A percentile compares a stretch with the other conserved stretches of the same genome.
Evolutionary conservation across 148 eudicot species (phyloP).

Genomic region (Silene conica): DNA sequence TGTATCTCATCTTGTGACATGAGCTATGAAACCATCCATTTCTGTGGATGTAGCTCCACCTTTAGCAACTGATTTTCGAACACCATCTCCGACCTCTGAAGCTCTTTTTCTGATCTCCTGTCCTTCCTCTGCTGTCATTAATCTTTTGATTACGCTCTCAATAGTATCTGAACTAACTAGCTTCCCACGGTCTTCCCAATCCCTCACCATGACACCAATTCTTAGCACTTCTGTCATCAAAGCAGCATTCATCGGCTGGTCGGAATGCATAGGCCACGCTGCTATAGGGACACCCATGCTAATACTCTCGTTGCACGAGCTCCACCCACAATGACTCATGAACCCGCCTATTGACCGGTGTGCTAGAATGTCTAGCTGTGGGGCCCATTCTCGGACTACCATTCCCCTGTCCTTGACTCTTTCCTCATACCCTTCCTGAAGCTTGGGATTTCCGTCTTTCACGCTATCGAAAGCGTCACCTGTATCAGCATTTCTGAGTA

Average conservation of each 20-base stretch:
- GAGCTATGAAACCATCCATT: slow-evolving; percentile 42
- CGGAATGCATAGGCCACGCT: slow-evolving; percentile 52
- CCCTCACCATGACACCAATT: slow-evolving; percentile 31
- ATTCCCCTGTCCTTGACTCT: slow-evolving; percentile 5
- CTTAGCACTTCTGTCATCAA: slow-evolving; percentile 30
- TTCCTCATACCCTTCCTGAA: slow-evolving; percentile 28
- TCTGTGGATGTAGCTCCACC: slow-evolving; percentile 37
- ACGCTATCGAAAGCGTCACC: not conserved
- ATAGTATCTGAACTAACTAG: slow-evolving; percentile 22
- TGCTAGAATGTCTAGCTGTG: slow-evolving; percentile 45
- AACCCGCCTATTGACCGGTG: slow-evolving; percentile 45
- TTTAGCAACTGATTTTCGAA: slow-evolving; percentile 18
- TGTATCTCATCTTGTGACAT: slow-evolving; percentile 32
- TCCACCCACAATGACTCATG: slow-evolving; percentile 18
- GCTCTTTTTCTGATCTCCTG: slow-evolving; percentile 36
- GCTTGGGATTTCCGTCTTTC: not conserved
- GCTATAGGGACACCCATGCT: slow-evolving; percentile 51
- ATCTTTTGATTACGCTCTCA: slow-evolving; percentile 23
- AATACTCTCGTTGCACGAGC: slow-evolving; percentile 12
- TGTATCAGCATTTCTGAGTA: slow-evolving; percentile 26
- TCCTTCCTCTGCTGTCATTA: slow-evolving; percentile 36
- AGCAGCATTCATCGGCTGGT: slow-evolving; percentile 42
- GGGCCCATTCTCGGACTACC: slow-evolving; percentile 33
- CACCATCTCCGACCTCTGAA: slow-evolving; percentile 19
- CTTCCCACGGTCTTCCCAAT: slow-evolving; percentile 30